Evolutionary conservation across 225 moss, liverwort and hornwort genomes (phyloP), one percentile per base, ranked within the genome.

Genomic region (Lunularia cruciata): DNA sequence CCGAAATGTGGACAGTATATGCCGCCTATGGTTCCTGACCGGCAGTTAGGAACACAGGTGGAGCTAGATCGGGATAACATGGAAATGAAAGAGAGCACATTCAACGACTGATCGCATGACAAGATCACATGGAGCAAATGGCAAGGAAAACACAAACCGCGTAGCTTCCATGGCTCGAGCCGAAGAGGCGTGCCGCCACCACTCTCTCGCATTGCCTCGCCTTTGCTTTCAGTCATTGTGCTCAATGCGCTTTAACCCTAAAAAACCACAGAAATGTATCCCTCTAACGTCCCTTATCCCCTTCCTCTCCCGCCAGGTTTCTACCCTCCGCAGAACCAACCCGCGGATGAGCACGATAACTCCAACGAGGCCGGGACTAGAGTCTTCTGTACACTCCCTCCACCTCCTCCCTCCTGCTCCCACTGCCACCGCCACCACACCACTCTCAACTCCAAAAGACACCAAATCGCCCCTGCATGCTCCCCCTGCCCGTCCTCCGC

Each of bases 81-180:
- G 15, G 8, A 16, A 60, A 64, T 46, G 28, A 23, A 6, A 13
- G 40, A 39, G 14, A 28, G 13, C 4, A 12, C 13, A 10, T 23
- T 22, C 12, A 4, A 61, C 27, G 8, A 61, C 22, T 61, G 39
- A 61, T 61, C 39, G 61, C 37, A 23, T 26, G 25, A 61, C 1
- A 23, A 39, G 13, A 61, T 15, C 45, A 47, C 45, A 46, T 0
- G 1, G 63, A 26, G 6, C 18, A n/a, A 33, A 36, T 47, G 51
- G 25, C 61, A 47, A 68, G 45, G 58, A 65, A 59, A 38, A 43
- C 10, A 85, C 75, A 51, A 46, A 85, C 81, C 85, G 42, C 85
- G 85, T 72, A 79, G 76, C 73, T 82, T 85, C 85, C 85, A 85
- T 9, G 85, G 78, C 63, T 85, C 85, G 30, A 81, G 67, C 37